These are phyloP conservation scores for Rhizopogon rudus DNA, from an alignment of 768 basidiomycete species.

Conservation along the genomic window DNA sequence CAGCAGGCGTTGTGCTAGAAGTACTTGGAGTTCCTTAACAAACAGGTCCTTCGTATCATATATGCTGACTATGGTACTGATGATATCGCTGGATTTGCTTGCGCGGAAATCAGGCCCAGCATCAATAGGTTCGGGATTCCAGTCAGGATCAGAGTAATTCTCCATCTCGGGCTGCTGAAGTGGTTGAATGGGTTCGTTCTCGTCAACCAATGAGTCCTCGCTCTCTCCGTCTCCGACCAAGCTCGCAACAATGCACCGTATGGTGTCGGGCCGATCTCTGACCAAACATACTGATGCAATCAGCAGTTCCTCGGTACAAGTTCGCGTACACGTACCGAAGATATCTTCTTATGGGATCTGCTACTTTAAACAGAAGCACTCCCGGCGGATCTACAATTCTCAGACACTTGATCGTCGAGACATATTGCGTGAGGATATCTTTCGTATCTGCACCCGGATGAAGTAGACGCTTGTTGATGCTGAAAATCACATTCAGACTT, in stretches of 20 bases:
- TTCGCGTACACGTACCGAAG: slow-evolving; percentile 51
- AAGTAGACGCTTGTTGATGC: slow-evolving; percentile 81
- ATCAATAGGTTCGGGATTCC: slow-evolving; percentile 96
- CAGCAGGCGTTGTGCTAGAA: slow-evolving; percentile 84
- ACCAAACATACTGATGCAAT: neutral
- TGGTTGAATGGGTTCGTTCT: slow-evolving; percentile 75
- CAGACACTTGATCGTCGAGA: slow-evolving; percentile 86
- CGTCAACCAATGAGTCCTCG: slow-evolving; percentile 78
- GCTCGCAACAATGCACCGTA: slow-evolving; percentile 87
- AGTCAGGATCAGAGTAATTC: slow-evolving; percentile 86
- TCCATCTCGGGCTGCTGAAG: slow-evolving; percentile 74
- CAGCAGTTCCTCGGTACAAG: neutral
- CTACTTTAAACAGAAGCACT: slow-evolving; percentile 89
- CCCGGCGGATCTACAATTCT: slow-evolving; percentile 90
- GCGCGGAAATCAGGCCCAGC: slow-evolving; percentile 93
- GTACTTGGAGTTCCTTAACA: slow-evolving; percentile 89
- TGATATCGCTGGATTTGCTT: slow-evolving; percentile 88
- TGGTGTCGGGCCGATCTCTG: slow-evolving; percentile 88
- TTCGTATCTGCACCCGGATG: slow-evolving; percentile 96
- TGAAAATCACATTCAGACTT: slow-evolving; percentile 25
- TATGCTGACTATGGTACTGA: slow-evolving; percentile 95
- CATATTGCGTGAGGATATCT: slow-evolving; percentile 85
- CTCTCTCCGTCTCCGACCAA: slow-evolving; percentile 84
- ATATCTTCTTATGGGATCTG: slow-evolving; percentile 87
- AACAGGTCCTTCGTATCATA: slow-evolving; percentile 97